Base-by-base conservation (phyloP, 495 filamentous ascomycete species). In the Penicillium canariense region DNA sequence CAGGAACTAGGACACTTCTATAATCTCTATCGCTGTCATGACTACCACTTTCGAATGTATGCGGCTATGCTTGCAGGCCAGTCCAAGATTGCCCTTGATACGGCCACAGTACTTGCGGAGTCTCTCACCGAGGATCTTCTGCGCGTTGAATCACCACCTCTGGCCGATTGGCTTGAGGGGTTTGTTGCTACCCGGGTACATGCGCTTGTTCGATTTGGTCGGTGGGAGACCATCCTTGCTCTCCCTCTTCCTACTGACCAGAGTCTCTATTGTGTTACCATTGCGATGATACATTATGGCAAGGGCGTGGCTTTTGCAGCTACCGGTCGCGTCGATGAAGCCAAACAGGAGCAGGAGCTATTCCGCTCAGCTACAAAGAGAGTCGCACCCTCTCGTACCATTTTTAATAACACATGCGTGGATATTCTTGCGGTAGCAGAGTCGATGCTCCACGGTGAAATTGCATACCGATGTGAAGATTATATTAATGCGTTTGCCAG, bases 101-200 rank as follows among this genome's bases (percentile, higher is more conserved):
- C 83, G 0, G 76, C 77, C 0, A 45, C 58, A 0, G 60, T 69
- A 23, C 68, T 87, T 12, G 85, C 85, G 54, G 52, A 54, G 1
- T 74, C 79, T 0, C 68, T 89, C 14, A 74, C 85, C 0, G 84
- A 87, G 30, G 69, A 75, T 0, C 56, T 89, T n/a, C 72, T 88
- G 0, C 78, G 80, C 2, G 68, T 86, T 18, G 60, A 81, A 56
- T 84, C 81, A 0, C 85, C 86, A 6, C 86, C 85, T 0, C 84
- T 89, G 81, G 85, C 85, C 0, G 84, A 88, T 59, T 89, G 85
- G 85, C 65, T 89, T 1, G 86, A 89, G 56, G 78, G 77, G 0
- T 88, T 87, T 52, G 55, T 84, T 8, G 74, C 77, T 0, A 81
- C 86, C 69, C 77, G 81, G 8, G 72, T 87, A 10, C 86, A 89